phyloP scores from a whole-genome alignment of 257 asterid species.

The Solanum habrochaites region DNA sequence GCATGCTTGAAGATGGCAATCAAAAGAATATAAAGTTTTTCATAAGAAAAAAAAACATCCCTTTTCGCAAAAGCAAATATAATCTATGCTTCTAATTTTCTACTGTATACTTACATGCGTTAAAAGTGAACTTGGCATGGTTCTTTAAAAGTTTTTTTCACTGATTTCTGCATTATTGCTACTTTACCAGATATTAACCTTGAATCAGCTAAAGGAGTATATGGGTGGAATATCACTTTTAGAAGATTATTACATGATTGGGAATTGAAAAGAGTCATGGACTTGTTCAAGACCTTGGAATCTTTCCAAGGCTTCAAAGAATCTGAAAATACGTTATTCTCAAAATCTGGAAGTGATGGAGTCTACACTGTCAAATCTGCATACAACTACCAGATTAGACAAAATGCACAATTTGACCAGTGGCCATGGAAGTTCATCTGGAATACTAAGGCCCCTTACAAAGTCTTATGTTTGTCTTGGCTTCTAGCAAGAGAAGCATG shows the following conservation, averaged over 20 bases:
- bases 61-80: neutral
- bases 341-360: neutral
- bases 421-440: neutral
- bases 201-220: neutral
- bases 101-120: neutral
- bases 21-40: neutral
- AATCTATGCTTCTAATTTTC: neutral
- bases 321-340: neutral
- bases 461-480: neutral
- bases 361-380: neutral
- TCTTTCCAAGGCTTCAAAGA: neutral
- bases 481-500: neutral
- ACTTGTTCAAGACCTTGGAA: neutral
- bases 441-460: neutral
- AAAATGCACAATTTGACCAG: neutral
- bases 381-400: neutral
- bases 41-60: neutral
- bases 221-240: neutral
- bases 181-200: neutral
- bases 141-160: neutral
- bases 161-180: neutral
- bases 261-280: neutral
- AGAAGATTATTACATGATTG: neutral
- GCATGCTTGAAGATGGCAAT: neutral
- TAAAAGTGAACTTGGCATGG: neutral